Percentiles rank a stretch among this genome's conserved stretches.
Conservation (phyloP, 768 basidiomycete genomes). For the Pilatotrama ljubarskyi region DNA sequence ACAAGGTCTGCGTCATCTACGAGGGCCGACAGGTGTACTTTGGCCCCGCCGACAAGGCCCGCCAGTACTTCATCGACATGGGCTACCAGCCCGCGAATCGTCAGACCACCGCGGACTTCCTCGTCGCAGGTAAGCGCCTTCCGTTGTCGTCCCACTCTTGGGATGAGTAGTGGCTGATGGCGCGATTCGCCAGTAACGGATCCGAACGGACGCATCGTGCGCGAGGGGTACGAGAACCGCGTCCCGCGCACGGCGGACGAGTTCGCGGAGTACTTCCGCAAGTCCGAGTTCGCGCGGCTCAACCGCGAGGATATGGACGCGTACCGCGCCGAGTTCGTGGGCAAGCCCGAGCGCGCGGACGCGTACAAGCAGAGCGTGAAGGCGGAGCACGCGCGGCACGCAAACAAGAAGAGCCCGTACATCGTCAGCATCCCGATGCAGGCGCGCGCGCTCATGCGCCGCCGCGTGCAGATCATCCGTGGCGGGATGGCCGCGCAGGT, state of each 20-base stretch:
- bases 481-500: slow-evolving; percentile 33
- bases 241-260: slow-evolving; percentile 58
- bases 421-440: slow-evolving; percentile 39
- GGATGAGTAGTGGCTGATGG: neutral
- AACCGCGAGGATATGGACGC: slow-evolving; percentile 49
- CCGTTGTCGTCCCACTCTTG: neutral
- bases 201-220: slow-evolving; percentile 53
- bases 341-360: slow-evolving; percentile 41
- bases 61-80: slow-evolving; percentile 72
- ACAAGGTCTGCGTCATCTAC: slow-evolving; percentile 80
- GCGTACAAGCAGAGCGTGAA: slow-evolving; percentile 50
- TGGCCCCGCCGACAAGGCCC: slow-evolving; percentile 63
- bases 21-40: slow-evolving; percentile 76
- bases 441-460: slow-evolving; percentile 35
- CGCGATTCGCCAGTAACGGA: slow-evolving; percentile 48
- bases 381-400: slow-evolving; percentile 51
- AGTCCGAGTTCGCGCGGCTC: slow-evolving; percentile 38
- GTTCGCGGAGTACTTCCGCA: slow-evolving; percentile 42
- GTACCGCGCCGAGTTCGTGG: slow-evolving; percentile 47
- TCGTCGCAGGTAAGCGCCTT: slow-evolving; percentile 41
- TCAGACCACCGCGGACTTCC: slow-evolving; percentile 62
- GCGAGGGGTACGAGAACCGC: slow-evolving; percentile 39
- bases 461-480: slow-evolving; percentile 37
- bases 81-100: slow-evolving; percentile 55
- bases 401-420: slow-evolving; percentile 40